Conservation (phyloP, 2,329 filamentous ascomycete genomes). For the Cercospora sesami region DNA sequence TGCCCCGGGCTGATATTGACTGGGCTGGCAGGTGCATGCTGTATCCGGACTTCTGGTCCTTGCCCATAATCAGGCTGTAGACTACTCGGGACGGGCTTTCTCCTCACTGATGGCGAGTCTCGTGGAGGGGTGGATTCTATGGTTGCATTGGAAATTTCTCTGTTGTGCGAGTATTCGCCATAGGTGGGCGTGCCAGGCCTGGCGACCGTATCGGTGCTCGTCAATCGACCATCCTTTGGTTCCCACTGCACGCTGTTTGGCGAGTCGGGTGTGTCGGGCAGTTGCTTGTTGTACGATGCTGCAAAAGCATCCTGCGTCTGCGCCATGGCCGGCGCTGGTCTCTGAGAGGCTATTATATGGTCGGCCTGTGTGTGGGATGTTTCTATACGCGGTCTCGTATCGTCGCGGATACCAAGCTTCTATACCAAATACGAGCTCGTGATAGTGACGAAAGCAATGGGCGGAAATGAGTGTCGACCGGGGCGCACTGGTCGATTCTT, state of each 20-base stretch:
- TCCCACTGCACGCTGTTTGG: conserved; percentile 14
- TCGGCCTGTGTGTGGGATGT: background rate
- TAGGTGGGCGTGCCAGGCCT: conserved; percentile 21
- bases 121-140: conserved; percentile 22
- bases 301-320: conserved; percentile 10
- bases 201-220: conserved; percentile 2
- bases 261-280: conserved; percentile 13
- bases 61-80: conserved; percentile 10
- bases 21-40: conserved; percentile 37
- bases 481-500: conserved; percentile 1
- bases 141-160: conserved; percentile 23
- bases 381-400: conserved; percentile 4
- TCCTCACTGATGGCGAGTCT: conserved; percentile 16
- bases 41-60: conserved; percentile 35
- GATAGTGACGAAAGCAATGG: background rate
- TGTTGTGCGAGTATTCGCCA: conserved; percentile 20
- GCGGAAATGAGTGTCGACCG: conserved; percentile 6
- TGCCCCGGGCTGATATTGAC: conserved; percentile 38
- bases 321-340: conserved; percentile 13
- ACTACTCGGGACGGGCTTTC: conserved; percentile 17
- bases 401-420: background rate
- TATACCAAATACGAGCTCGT: conserved; percentile 2
- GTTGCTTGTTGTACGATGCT: conserved; percentile 9
- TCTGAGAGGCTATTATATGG: background rate
- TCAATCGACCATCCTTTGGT: conserved; percentile 8